Conservation (phyloP, 2,329 filamentous ascomycete species). For the Keithomyces neogunnii region DNA sequence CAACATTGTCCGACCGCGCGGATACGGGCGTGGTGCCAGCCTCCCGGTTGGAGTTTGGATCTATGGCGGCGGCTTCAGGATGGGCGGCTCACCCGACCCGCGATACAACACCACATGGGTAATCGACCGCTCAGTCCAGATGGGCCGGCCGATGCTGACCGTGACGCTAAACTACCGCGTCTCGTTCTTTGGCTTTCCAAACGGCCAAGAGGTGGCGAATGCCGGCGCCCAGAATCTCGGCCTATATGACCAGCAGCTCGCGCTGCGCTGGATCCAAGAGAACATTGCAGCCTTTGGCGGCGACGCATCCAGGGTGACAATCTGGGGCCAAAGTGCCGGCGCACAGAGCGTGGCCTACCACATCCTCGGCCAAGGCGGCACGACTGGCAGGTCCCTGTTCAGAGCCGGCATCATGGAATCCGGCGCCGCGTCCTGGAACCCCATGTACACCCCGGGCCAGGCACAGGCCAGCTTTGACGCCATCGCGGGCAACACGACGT, state of each 20-base stretch:
- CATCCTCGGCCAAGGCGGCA: no score
- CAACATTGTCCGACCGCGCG: background rate
- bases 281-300: conserved; percentile 28
- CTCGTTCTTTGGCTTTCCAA: background rate
- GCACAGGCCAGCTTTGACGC: no score
- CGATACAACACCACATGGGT: background rate
- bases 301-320: conserved; percentile 9
- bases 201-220: background rate
- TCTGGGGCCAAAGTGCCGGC: conserved; percentile 2
- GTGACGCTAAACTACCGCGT: background rate
- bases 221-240: conserved; percentile 15
- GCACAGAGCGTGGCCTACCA: background rate
- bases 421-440: no score
- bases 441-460: no score
- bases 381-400: no score
- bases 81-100: background rate
- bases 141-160: background rate
- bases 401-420: no score
- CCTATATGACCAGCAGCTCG: conserved; percentile 23
- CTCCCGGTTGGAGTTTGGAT: background rate
- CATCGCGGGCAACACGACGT: no score
- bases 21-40: no score
- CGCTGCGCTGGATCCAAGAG: conserved; percentile 25
- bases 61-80: background rate
- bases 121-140: background rate